phyloP scores from a whole-genome alignment of 2,329 filamentous ascomycete genomes.

The Colletotrichum sp. region DNA sequence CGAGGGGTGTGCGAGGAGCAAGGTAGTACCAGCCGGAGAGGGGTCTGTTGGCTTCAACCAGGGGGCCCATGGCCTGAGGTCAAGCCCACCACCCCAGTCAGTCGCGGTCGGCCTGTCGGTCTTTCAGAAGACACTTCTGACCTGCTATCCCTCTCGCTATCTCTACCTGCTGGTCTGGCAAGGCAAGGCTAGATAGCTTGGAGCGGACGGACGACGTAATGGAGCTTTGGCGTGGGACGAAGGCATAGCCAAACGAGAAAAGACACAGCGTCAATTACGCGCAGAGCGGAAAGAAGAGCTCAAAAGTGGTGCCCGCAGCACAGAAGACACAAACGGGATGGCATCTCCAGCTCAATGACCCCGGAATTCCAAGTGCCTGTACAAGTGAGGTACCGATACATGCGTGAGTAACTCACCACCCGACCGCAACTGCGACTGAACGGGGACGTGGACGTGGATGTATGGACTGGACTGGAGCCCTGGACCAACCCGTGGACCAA shows the following conservation, averaged over 20 bases:
- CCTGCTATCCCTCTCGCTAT: background rate
- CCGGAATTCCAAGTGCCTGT: background rate
- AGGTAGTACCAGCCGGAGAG: conserved; percentile 31
- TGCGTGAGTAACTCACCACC: conserved; percentile 1
- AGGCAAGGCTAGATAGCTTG: background rate
- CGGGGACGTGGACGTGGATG: background rate
- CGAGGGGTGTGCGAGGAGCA: conserved; percentile 32
- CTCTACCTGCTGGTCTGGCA: background rate
- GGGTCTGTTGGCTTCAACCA: conserved; percentile 13
- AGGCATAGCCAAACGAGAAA: background rate
- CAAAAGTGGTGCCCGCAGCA: background rate
- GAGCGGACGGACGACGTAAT: background rate
- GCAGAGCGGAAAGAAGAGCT: background rate
- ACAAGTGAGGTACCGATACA: background rate
- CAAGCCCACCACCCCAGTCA: conserved; percentile 10
- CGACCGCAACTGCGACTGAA: conserved; percentile 18
- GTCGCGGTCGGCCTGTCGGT: conserved; percentile 18
- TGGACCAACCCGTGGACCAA: background rate
- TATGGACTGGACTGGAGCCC: background rate
- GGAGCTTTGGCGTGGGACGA: background rate
- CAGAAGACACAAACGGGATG: background rate
- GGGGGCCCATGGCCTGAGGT: conserved; percentile 17
- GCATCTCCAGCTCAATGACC: background rate
- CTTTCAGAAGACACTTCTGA: conserved; percentile 1
- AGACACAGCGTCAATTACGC: background rate